These are phyloP conservation scores for Fraxinus angustifolia DNA, from an alignment of 305 asterid species.

Conservation along the genomic window DNA sequence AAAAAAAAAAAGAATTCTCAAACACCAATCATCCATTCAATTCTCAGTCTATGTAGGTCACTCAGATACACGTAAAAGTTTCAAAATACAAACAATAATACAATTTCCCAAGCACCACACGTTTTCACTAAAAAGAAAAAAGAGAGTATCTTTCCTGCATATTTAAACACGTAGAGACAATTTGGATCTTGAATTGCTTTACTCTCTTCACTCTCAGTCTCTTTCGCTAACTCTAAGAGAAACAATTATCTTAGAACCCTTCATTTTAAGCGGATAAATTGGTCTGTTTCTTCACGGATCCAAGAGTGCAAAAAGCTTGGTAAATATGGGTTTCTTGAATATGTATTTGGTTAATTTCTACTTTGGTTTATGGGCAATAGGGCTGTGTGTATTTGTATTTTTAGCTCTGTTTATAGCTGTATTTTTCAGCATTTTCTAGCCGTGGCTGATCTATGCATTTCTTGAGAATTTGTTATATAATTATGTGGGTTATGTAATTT, in stretches of 20 bases:
- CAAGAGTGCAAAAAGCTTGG: background rate
- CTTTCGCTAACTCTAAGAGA: background rate
- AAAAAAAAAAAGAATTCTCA: background rate
- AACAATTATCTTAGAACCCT: background rate
- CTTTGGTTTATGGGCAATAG: background rate
- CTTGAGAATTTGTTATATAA: slow-evolving; percentile 19
- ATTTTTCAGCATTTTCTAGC: slow-evolving; percentile 19
- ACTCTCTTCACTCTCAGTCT: background rate
- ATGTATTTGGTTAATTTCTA: background rate
- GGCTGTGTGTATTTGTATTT: slow-evolving; percentile 19
- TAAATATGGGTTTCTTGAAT: background rate
- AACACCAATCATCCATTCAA: background rate
- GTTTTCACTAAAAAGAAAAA: background rate
- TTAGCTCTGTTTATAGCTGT: background rate
- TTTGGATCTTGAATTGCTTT: no score
- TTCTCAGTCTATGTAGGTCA: background rate
- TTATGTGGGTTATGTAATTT: slow-evolving; percentile 32
- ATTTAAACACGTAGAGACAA: no score
- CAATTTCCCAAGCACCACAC: background rate
- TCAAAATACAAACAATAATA: background rate
- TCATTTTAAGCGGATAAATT: background rate
- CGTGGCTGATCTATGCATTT: slow-evolving; percentile 34
- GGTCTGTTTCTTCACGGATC: background rate
- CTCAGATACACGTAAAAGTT: background rate
- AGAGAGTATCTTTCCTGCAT: background rate